Evolutionary conservation across 306 rosid species (phyloP).

Genomic region (Castanospermum australe): DNA sequence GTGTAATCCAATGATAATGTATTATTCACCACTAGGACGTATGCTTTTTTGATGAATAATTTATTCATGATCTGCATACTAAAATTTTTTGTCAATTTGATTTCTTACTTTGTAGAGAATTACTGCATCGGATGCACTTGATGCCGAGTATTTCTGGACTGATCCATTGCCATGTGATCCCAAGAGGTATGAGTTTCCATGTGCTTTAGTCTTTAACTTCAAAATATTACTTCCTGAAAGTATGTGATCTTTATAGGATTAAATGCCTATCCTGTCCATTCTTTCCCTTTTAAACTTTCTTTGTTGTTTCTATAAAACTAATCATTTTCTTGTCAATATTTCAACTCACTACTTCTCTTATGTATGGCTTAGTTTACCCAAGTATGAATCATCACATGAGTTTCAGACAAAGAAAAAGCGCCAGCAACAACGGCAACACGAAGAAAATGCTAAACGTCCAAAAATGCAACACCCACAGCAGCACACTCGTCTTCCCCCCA

Average conservation of each 20-base stretch:
- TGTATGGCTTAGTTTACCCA: constrained; percentile 54
- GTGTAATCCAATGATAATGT: background rate
- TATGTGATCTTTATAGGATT: background rate
- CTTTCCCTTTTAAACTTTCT: background rate
- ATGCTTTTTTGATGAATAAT: background rate
- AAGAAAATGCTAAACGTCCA: constrained; percentile 61
- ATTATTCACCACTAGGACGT: background rate
- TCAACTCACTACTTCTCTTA: background rate
- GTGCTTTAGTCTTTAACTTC: background rate
- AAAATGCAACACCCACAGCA: constrained; percentile 56
- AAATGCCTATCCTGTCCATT: background rate
- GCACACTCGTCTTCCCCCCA: constrained; percentile 50
- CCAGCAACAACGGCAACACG: constrained; percentile 68
- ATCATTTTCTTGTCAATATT: background rate
- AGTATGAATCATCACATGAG: constrained; percentile 71
- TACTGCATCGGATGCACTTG: constrained; percentile 66
- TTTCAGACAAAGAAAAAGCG: constrained; percentile 74
- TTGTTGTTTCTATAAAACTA: background rate
- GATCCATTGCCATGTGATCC: constrained; percentile 80
- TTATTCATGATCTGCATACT: background rate
- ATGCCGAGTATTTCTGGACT: constrained; percentile 75
- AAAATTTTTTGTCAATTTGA: constrained; percentile 12
- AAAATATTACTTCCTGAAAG: background rate
- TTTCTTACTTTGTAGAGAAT: constrained; percentile 46
- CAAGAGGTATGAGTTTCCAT: constrained; percentile 42